Percentiles rank a stretch among this genome's conserved stretches.
Conservation (phyloP, 2,329 filamentous ascomycete species). For the Dactylonectria macrodidyma region DNA sequence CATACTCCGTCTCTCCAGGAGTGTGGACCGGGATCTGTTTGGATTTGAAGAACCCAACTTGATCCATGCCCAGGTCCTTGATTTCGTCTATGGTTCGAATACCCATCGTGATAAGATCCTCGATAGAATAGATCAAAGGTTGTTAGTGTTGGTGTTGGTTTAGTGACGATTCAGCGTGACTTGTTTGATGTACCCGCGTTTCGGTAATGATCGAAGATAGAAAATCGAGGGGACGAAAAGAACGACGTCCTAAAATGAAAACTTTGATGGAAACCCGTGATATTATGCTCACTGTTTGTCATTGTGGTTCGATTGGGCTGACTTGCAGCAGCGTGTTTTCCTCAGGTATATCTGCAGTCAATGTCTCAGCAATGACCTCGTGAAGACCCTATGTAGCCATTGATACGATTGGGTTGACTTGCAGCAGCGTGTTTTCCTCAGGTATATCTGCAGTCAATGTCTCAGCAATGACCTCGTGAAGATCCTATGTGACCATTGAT, state of each 20-base stretch:
- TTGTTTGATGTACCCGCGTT: background rate
- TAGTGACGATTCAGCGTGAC: background rate
- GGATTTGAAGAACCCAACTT: background rate
- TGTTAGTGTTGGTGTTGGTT: background rate
- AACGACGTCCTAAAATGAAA: background rate
- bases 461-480: background rate
- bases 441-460: background rate
- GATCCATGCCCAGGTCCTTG: background rate
- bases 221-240: too few species aligned
- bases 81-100: background rate
- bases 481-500: background rate
- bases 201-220: background rate
- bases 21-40: background rate
- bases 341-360: background rate
- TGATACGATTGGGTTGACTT: background rate
- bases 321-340: background rate
- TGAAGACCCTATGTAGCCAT: background rate
- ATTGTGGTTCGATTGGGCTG: background rate
- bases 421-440: background rate
- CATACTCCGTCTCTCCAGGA: conserved; percentile 25
- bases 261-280: background rate
- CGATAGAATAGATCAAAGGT: too few species aligned
- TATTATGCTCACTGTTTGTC: background rate
- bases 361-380: background rate
- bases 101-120: too few species aligned